Evolutionary conservation across 768 basidiomycete genomes (phyloP), one percentile per base, ranked within the genome.

Genomic region (Auricularia cornea): DNA sequence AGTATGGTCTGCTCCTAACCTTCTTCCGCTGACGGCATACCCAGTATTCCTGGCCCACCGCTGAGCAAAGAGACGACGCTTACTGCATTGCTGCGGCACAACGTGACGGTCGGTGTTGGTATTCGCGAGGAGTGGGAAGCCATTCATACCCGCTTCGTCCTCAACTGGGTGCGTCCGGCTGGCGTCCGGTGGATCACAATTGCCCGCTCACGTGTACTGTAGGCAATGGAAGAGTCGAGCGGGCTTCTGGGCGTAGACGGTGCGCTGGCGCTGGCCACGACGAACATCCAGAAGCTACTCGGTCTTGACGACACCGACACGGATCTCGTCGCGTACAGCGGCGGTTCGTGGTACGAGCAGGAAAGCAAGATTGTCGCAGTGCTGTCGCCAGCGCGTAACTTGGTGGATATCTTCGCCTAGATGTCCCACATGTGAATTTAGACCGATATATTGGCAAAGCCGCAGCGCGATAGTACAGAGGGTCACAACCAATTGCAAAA

Each of bases 211-310:
- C 60, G 71, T 73, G 2, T 74, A 71, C 77, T 74, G 67, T 66
- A 14, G 62, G 69, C 61, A 66, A 71, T 28, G 28, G 54, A 57
- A n/a, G 69, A 71, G 38, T 63, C 67, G 16, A 65, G 69, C 18
- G 72, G 70, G 3, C 54, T 68, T 4, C 66, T 77, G 48, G 59
- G 60, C 61, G 71, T 73, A 60, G 35, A 65, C 20, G 64, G 71
- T 10, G 77, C 78, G 0, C 61, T 78, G 28, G 74, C 69, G 4
- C 65, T 76, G 40, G 74, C 75, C 26, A 70, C 73, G 54, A 67
- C 68, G 29, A 78, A 77, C 67, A 66, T 80, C 12, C 76, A 76
- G 51, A 68, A 70, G 56, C 63, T 79, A 23, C 70, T 80, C 10
- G 77, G 74, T 8, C 62, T 79, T 29, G 62, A 66, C 12, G 62